A percentile compares a stretch with the other conserved stretches of the same genome.
These are phyloP conservation scores for Crithidia acanthocephali DNA, from an alignment of 208 protist genomes.

Conservation along the genomic window DNA sequence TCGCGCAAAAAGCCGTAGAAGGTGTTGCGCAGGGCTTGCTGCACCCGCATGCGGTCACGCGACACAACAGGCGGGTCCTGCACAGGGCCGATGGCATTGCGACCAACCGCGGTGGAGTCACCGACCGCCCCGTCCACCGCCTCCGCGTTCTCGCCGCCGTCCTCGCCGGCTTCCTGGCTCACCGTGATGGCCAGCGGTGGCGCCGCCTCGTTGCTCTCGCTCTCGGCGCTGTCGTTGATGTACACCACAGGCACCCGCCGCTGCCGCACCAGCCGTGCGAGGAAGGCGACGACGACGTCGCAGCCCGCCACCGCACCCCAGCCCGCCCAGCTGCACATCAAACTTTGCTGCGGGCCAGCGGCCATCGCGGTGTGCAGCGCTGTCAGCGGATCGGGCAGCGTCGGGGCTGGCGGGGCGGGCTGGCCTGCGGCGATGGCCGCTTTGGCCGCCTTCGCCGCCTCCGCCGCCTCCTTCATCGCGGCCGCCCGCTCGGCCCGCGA, in stretches of 20 bases:
- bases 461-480: constrained; percentile 21
- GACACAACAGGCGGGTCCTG: constrained; percentile 42
- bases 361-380: constrained; percentile 36
- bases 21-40: constrained; percentile 66
- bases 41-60: constrained; percentile 66
- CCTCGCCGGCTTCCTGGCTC: background rate
- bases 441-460: constrained; percentile 19
- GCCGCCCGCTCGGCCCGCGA: constrained; percentile 17
- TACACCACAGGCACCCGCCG: constrained; percentile 78
- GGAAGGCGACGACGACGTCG: constrained; percentile 55
- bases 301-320: constrained; percentile 57
- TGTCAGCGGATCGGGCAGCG: constrained; percentile 19
- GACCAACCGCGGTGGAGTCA: constrained; percentile 3
- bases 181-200: background rate
- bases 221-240: constrained; percentile 42
- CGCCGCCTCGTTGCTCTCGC: constrained; percentile 17
- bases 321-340: constrained; percentile 59
- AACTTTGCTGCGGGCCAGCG: constrained; percentile 35
- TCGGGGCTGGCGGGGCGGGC: constrained; percentile 4
- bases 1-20: constrained; percentile 66
- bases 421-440: background rate
- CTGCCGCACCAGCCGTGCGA: constrained; percentile 59
- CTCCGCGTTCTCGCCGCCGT: constrained; percentile 4
- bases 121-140: background rate
- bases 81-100: constrained; percentile 21